phyloP scores from a whole-genome alignment of 768 basidiomycete species.

The Calocybe indica region DNA sequence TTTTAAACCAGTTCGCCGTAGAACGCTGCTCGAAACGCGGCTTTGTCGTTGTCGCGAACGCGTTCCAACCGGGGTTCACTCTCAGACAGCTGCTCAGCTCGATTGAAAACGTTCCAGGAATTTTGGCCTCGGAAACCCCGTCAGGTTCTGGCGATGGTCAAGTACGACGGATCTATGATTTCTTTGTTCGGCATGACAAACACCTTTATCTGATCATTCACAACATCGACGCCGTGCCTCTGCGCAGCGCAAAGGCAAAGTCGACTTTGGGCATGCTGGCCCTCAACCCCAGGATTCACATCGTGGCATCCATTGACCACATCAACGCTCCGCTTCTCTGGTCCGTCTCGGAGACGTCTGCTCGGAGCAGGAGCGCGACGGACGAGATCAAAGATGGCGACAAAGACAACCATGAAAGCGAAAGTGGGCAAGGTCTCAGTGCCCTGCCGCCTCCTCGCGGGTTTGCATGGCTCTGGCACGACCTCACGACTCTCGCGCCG shows the following conservation, averaged over 20 bases:
- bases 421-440: not conserved
- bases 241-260: conserved; percentile 61
- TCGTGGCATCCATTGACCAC: conserved; percentile 85
- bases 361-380: conserved; percentile 33
- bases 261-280: conserved; percentile 70
- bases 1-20: conserved; percentile 72
- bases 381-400: too few relatives aligned
- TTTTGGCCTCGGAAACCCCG: conserved; percentile 27
- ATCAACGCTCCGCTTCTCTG: conserved; percentile 81
- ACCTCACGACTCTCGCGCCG: conserved; percentile 77
- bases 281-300: conserved; percentile 67
- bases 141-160: conserved; percentile 52
- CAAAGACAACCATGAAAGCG: too few relatives aligned
- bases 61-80: conserved; percentile 61
- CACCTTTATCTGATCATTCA: conserved; percentile 73
- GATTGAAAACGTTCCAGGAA: conserved; percentile 46
- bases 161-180: conserved; percentile 57
- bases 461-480: conserved; percentile 83
- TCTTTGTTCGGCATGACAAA: conserved; percentile 40
- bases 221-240: conserved; percentile 75
- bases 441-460: conserved; percentile 32
- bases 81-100: conserved; percentile 64
- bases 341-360: conserved; percentile 58
- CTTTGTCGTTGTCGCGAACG: conserved; percentile 75
- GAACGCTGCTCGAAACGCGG: conserved; percentile 51